phyloP scores from a whole-genome alignment of 768 basidiomycete species.

The Suillus decipiens region DNA sequence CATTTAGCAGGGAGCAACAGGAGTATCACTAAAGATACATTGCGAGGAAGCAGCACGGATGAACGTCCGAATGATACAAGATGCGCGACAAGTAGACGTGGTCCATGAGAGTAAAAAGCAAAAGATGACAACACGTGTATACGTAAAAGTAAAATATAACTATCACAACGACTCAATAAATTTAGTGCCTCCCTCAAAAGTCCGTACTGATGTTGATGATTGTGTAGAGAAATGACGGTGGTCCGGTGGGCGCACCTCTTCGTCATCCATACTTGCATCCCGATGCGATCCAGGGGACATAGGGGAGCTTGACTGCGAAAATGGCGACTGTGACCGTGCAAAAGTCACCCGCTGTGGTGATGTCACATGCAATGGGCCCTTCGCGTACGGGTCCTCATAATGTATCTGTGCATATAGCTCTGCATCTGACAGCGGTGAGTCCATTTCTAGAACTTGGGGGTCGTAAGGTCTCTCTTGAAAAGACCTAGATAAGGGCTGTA shows the following conservation, averaged over 20 bases:
- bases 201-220: conserved; percentile 35
- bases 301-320: conserved; percentile 18
- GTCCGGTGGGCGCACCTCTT: conserved; percentile 12
- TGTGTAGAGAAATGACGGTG: conserved; percentile 24
- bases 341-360: conserved; percentile 14
- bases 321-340: conserved; percentile 32
- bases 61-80: conserved; percentile 2
- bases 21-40: conserved; percentile 2
- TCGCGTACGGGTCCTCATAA: conserved; percentile 26
- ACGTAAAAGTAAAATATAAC: background rate
- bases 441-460: conserved; percentile 17
- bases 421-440: conserved; percentile 31
- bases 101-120: background rate
- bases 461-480: background rate
- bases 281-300: conserved; percentile 25
- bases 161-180: conserved; percentile 41
- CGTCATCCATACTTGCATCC: conserved; percentile 18
- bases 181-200: conserved; percentile 48
- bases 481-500: conserved; percentile 9
- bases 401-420: conserved; percentile 12
- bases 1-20: background rate
- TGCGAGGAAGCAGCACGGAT: background rate
- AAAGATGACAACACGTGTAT: background rate
- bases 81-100: background rate
- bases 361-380: conserved; percentile 13